Evolutionary conservation across 1,284 basidiomycete species (phyloP).

Genomic region (Pisolithus thermaeus): DNA sequence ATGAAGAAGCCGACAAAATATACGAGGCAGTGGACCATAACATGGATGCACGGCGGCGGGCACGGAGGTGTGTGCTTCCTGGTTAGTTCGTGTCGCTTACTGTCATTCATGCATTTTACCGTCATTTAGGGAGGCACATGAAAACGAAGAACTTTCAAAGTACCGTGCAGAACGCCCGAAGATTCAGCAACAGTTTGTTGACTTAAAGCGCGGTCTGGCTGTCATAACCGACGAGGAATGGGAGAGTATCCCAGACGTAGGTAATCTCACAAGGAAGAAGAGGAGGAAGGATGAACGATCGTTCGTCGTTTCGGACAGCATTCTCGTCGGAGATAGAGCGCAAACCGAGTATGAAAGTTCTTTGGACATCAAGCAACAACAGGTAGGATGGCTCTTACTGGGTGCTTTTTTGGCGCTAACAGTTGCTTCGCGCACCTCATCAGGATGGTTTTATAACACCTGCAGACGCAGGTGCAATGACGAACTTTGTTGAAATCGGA

Average conservation of each 20-base stretch:
- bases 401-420: constrained; percentile 6
- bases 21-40: constrained; percentile 87
- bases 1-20: constrained; percentile 95
- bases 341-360: constrained; percentile 73
- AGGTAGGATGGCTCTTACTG: constrained; percentile 33
- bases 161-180: constrained; percentile 80
- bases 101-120: constrained; percentile 25
- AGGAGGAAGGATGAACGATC: constrained; percentile 79
- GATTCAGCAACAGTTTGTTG: constrained; percentile 91
- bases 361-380: constrained; percentile 66
- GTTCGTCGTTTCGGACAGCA: constrained; percentile 90
- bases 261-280: constrained; percentile 91
- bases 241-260: constrained; percentile 94
- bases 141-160: constrained; percentile 66
- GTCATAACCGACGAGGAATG: constrained; percentile 89
- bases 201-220: constrained; percentile 87
- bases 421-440: constrained; percentile 27
- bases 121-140: constrained; percentile 62
- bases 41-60: constrained; percentile 84
- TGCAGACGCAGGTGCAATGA: constrained; percentile 73
- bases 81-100: constrained; percentile 33
- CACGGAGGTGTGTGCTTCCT: constrained; percentile 60
- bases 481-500: constrained; percentile 97
- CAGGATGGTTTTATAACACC: constrained; percentile 73
- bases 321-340: constrained; percentile 78